phyloP scores from a whole-genome alignment of 176 grass and related monocot genomes.

The Alopecurus myosuroides region DNA sequence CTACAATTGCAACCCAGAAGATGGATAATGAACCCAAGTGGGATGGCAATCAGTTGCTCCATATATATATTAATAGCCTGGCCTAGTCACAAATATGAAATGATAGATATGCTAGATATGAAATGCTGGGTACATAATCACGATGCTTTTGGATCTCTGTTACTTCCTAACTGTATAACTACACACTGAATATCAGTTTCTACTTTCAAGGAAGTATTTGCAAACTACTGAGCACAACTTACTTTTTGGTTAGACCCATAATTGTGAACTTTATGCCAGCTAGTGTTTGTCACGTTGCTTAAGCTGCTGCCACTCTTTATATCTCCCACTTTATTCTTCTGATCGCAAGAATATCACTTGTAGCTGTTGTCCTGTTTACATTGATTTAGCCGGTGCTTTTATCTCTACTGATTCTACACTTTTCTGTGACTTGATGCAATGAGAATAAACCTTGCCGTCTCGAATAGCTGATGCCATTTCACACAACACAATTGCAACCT shows the following conservation, averaged over 20 bases:
- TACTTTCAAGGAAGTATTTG: not conserved
- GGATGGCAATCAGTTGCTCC: not conserved
- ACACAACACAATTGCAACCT: not conserved
- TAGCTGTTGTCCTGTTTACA: not conserved
- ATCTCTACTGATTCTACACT: not conserved
- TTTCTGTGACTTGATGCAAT: not conserved
- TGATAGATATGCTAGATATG: no score
- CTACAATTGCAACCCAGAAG: not conserved
- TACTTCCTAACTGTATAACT: not conserved
- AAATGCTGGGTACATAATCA: not conserved
- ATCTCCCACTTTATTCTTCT: slow-evolving; percentile 5
- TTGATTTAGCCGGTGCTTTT: not conserved
- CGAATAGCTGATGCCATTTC: not conserved
- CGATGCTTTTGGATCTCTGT: not conserved
- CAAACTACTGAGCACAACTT: not conserved
- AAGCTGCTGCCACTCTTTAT: not conserved
- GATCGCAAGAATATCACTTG: not conserved
- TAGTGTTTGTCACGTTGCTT: not conserved
- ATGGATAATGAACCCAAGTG: not conserved
- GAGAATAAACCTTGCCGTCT: not conserved
- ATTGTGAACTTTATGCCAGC: not conserved
- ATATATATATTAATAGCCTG: not conserved
- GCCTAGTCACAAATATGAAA: not conserved
- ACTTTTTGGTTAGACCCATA: not conserved
- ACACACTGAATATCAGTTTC: not conserved